A percentile compares a stretch with the other conserved stretches of the same genome.
phyloP scores from a whole-genome alignment of 108 stramenopile species.

The Nannochloropsis oceanica region DNA sequence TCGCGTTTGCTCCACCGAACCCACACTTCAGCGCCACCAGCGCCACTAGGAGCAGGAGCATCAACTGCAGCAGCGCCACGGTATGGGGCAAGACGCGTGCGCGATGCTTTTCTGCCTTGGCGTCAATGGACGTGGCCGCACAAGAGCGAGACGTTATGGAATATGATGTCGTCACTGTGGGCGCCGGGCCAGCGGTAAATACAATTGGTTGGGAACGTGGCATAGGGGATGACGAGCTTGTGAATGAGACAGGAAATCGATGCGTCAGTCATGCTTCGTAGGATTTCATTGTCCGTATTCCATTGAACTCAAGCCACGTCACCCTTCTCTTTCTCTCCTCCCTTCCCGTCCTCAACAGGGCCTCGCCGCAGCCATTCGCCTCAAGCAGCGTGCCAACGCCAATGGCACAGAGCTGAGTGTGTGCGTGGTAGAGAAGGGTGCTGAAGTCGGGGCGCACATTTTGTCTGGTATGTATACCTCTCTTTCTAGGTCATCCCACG shows the following conservation, averaged over 20 bases:
- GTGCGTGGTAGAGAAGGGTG: slow-evolving; percentile 87
- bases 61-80: background rate
- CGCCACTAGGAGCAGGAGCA: too few species aligned
- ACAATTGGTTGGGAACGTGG: background rate
- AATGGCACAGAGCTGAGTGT: slow-evolving; percentile 72
- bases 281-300: too few species aligned
- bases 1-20: too few species aligned
- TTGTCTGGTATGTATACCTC: slow-evolving; percentile 48
- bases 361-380: slow-evolving; percentile 74
- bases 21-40: too few species aligned
- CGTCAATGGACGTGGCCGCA: background rate
- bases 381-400: slow-evolving; percentile 81
- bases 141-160: slow-evolving; percentile 40
- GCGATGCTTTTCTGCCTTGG: background rate
- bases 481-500: background rate
- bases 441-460: slow-evolving; percentile 92
- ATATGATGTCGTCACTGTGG: slow-evolving; percentile 50
- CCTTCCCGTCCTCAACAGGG: slow-evolving; percentile 38
- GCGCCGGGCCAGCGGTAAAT: slow-evolving; percentile 47
- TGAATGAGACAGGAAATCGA: background rate
- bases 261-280: background rate
- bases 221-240: too few species aligned
- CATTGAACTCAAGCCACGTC: too few species aligned
- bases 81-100: background rate
- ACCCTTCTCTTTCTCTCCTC: background rate